A percentile compares a stretch with the other conserved stretches of the same genome.
Evolutionary conservation across 2,329 filamentous ascomycete species (phyloP).

Genomic region (Zymoseptoria pseudotritici): DNA sequence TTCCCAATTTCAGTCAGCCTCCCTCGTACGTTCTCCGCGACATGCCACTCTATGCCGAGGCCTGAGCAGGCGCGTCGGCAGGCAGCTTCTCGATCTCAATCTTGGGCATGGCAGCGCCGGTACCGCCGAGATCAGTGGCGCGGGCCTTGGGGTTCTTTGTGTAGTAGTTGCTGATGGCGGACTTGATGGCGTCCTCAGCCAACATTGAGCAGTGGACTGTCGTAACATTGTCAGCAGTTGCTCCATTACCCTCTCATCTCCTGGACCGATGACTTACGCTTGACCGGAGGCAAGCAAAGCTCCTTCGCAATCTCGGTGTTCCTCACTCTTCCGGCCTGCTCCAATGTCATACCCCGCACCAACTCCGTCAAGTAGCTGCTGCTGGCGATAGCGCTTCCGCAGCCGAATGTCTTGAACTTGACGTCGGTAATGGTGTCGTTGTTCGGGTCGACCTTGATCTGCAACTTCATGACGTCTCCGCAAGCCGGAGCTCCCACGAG

Average conservation of each 20-base stretch:
- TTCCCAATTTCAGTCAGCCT: neutral
- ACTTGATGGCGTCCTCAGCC: conserved; percentile 87
- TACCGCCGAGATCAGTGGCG: conserved; percentile 69
- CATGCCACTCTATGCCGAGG: conserved; percentile 2
- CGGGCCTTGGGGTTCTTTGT: conserved; percentile 76
- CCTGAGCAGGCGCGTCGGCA: conserved; percentile 18
- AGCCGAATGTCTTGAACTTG: conserved; percentile 97
- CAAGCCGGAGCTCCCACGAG: conserved; percentile 86
- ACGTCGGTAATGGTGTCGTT: conserved; percentile 87
- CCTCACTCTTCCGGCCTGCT: conserved; percentile 84
- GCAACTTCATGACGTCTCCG: conserved; percentile 89
- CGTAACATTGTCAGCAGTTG: too few relatives aligned
- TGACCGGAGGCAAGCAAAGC: conserved; percentile 79
- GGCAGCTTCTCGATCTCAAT: conserved; percentile 52
- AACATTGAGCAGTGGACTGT: conserved; percentile 92
- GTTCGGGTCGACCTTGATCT: conserved; percentile 83
- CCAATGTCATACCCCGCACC: conserved; percentile 90
- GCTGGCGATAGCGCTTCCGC: conserved; percentile 87
- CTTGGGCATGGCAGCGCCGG: conserved; percentile 59
- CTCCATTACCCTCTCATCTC: too few relatives aligned
- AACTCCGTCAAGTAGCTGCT: conserved; percentile 92
- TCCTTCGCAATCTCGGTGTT: conserved; percentile 99
- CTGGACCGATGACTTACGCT: conserved; percentile 52
- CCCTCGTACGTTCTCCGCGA: neutral
- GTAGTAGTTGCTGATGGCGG: conserved; percentile 84